Percentiles rank a stretch among this genome's conserved stretches.
phyloP scores from a whole-genome alignment of 345 rosid species.

The Boechera retrofracta region DNA sequence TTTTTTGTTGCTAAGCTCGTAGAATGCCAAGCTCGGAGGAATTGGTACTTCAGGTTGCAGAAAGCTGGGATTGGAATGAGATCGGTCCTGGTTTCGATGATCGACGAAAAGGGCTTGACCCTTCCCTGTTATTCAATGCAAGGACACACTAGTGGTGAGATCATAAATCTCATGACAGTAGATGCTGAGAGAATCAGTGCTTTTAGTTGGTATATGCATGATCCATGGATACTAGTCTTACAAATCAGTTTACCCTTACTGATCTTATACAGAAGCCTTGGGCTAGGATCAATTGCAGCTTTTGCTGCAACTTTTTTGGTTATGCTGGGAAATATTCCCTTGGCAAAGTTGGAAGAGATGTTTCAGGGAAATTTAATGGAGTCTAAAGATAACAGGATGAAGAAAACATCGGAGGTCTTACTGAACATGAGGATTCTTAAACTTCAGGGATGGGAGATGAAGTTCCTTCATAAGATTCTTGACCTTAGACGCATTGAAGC shows the following conservation, averaged over 20 bases:
- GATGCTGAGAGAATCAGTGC: conserved; percentile 60
- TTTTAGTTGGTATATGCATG: conserved; percentile 57
- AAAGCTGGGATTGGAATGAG: conserved; percentile 57
- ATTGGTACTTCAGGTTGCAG: conserved; percentile 55
- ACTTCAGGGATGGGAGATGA: conserved; percentile 76
- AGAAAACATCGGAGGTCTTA: conserved; percentile 64
- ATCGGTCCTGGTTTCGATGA: conserved; percentile 54
- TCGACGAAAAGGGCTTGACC: conserved; percentile 62
- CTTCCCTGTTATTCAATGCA: conserved; percentile 56
- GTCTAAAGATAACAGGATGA: conserved; percentile 71
- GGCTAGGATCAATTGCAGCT: conserved; percentile 59
- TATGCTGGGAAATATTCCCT: conserved; percentile 63
- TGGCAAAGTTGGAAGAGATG: conserved; percentile 61
- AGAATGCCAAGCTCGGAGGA: conserved; percentile 63
- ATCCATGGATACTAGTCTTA: conserved; percentile 55
- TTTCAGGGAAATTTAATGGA: conserved; percentile 70
- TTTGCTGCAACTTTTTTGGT: conserved; percentile 55
- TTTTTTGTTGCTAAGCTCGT: conserved; percentile 62
- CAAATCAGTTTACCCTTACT: conserved; percentile 60
- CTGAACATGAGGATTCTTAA: conserved; percentile 77
- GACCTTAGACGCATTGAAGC: conserved; percentile 57
- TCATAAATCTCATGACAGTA: conserved; percentile 63
- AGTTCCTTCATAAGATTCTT: conserved; percentile 59
- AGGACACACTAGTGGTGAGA: conserved; percentile 67
- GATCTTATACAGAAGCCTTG: conserved; percentile 59